Conservation (phyloP, 192 early-diverging fungal genomes). For the Irineochytrium annulatum region DNA sequence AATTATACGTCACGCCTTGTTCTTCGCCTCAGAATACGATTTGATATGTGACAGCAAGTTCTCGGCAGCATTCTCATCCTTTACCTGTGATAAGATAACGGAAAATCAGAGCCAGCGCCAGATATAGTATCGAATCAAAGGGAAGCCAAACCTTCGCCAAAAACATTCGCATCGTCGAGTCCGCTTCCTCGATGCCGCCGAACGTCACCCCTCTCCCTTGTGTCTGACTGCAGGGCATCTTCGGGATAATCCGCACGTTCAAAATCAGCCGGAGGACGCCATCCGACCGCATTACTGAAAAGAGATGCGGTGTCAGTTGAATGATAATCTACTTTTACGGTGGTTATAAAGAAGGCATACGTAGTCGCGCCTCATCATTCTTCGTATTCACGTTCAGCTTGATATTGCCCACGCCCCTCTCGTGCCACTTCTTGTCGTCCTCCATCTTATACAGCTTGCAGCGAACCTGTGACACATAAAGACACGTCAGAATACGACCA, state of each 20-base stretch:
- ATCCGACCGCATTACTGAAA: slow-evolving; percentile 19
- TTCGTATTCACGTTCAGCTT: slow-evolving; percentile 6
- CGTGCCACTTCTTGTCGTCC: slow-evolving; percentile 17
- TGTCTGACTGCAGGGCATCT: slow-evolving; percentile 19
- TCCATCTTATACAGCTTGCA: slow-evolving; percentile 29
- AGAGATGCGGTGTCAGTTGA: not conserved
- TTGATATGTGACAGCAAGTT: too few species aligned
- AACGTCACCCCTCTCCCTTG: slow-evolving; percentile 28
- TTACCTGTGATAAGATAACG: too few species aligned
- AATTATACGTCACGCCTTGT: too few species aligned
- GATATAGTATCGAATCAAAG: not conserved
- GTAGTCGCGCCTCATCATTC: slow-evolving; percentile 3
- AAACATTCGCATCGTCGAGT: slow-evolving; percentile 4
- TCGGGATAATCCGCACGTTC: slow-evolving; percentile 19
- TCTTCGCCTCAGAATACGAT: too few species aligned
- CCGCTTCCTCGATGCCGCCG: slow-evolving; percentile 11
- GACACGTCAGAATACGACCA: not conserved
- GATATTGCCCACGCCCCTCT: slow-evolving; percentile 24
- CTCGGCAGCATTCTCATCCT: too few species aligned
- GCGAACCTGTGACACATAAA: slow-evolving; percentile 4
- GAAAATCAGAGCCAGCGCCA: not conserved
- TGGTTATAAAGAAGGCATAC: not conserved
- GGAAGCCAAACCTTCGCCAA: slow-evolving; percentile 20
- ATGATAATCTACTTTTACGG: not conserved
- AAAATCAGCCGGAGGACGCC: slow-evolving; percentile 21